Conservation (phyloP, 306 rosid genomes). For the Quercus ilex region DNA sequence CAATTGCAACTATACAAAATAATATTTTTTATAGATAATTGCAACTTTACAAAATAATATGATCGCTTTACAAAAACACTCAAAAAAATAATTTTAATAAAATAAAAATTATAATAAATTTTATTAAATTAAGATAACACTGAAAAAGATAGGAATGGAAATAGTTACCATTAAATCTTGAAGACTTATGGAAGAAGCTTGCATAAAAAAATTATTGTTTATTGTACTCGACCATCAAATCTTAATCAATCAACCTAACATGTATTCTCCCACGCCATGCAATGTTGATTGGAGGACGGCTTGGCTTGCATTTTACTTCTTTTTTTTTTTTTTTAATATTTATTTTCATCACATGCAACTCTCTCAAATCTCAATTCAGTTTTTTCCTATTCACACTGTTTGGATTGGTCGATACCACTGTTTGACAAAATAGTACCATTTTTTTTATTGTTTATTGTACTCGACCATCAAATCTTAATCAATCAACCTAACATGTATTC, state of each 20-base stretch:
- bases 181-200: background rate
- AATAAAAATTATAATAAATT: too few species aligned
- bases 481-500: background rate
- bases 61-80: too few species aligned
- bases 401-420: background rate
- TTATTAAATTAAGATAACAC: too few species aligned
- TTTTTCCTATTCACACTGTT: background rate
- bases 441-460: background rate
- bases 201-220: background rate
- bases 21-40: too few species aligned
- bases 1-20: too few species aligned
- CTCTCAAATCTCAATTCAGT: background rate
- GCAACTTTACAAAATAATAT: too few species aligned
- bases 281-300: background rate
- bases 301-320: background rate
- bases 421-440: too few species aligned
- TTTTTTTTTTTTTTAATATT: too few species aligned
- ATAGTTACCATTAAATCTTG: background rate
- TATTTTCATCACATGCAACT: too few species aligned
- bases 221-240: background rate
- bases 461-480: background rate
- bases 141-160: background rate
- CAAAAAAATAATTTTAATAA: too few species aligned
- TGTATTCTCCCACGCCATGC: background rate
- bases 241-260: background rate